Evolutionary conservation across 805 yeast species (phyloP).

Genomic region (Candida qinlingensis): DNA sequence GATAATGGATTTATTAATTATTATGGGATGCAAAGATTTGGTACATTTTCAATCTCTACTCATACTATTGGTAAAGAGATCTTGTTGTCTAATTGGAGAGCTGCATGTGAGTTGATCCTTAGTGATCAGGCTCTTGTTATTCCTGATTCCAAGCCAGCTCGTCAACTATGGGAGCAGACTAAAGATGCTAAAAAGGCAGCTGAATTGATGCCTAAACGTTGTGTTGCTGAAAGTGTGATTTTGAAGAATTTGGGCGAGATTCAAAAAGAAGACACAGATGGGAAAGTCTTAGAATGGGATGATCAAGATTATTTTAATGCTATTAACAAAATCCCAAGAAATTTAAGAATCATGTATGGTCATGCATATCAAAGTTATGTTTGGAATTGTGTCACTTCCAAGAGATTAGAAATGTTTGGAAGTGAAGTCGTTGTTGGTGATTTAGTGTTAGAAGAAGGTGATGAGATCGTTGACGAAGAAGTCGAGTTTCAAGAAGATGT

Average conservation of each 20-base stretch:
- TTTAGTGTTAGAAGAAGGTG: slow-evolving; percentile 46
- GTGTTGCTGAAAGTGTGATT: slow-evolving; percentile 78
- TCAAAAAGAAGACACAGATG: slow-evolving; percentile 36
- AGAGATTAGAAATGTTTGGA: slow-evolving; percentile 69
- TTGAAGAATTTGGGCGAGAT: slow-evolving; percentile 55
- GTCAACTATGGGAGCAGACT: slow-evolving; percentile 76
- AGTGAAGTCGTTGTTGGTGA: slow-evolving; percentile 73
- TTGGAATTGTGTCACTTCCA: slow-evolving; percentile 86
- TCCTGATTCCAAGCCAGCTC: slow-evolving; percentile 79
- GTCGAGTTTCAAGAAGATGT: slow-evolving; percentile 69
- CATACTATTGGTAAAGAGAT: slow-evolving; percentile 77
- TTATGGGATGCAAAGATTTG: slow-evolving; percentile 98
- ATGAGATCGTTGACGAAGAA: slow-evolving; percentile 28
- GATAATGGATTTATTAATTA: slow-evolving; percentile 84
- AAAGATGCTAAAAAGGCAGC: slow-evolving; percentile 61
- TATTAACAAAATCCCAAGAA: slow-evolving; percentile 85
- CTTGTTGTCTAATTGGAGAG: slow-evolving; percentile 69
- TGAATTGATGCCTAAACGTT: slow-evolving; percentile 77
- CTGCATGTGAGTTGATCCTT: slow-evolving; percentile 71
- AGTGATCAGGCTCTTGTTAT: slow-evolving; percentile 81
- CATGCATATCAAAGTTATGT: slow-evolving; percentile 96
- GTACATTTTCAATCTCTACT: slow-evolving; percentile 90
- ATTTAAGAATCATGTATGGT: slow-evolving; percentile 88
- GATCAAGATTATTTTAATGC: slow-evolving; percentile 66
- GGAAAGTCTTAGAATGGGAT: slow-evolving; percentile 31